These are phyloP conservation scores for Naganishia friedmannii DNA, from an alignment of 768 basidiomycete genomes.

Conservation along the genomic window DNA sequence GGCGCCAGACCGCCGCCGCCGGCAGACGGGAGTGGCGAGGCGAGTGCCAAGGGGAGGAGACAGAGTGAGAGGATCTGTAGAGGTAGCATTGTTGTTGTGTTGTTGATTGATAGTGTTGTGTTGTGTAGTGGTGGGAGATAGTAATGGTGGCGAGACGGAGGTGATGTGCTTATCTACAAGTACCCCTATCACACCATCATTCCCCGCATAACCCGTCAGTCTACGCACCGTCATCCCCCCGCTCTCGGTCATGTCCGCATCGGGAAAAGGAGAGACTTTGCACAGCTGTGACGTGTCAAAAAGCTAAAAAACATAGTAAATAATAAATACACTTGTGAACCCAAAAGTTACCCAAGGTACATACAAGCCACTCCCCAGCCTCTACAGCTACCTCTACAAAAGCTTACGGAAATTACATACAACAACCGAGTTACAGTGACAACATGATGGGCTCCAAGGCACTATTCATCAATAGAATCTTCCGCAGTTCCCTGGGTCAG, in stretches of 20 bases:
- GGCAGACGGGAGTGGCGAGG: slow-evolving; percentile 36
- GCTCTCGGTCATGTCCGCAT: background rate
- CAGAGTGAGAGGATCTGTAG: slow-evolving; percentile 21
- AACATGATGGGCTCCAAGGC: too few species aligned
- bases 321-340: too few species aligned
- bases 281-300: background rate
- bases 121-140: background rate
- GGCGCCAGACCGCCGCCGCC: slow-evolving; percentile 49
- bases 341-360: too few species aligned
- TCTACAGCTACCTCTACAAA: too few species aligned
- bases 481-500: too few species aligned
- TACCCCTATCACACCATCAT: background rate
- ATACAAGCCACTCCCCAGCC: too few species aligned
- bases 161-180: background rate
- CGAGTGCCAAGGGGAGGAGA: slow-evolving; percentile 35
- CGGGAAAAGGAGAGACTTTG: background rate
- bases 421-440: too few species aligned
- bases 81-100: slow-evolving; percentile 11
- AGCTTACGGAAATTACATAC: too few species aligned
- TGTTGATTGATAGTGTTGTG: background rate
- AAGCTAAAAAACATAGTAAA: too few species aligned
- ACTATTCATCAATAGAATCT: too few species aligned
- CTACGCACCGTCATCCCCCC: too few species aligned
- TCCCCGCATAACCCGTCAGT: background rate
- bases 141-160: background rate